Conservation (phyloP, 202 grass and related monocot genomes). For the Panicum virgatum region DNA sequence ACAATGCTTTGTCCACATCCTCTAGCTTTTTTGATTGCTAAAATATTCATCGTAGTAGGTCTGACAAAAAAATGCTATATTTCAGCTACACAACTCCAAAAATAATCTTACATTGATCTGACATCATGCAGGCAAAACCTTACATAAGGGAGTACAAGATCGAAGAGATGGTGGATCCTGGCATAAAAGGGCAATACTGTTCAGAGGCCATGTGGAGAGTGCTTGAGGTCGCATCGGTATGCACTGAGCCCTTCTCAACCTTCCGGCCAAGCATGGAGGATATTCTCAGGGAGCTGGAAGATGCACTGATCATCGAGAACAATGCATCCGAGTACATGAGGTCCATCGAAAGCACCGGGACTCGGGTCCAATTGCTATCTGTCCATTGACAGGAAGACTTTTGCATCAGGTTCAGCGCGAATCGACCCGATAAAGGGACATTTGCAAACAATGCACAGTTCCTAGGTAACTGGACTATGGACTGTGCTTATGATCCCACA, state of each 20-base stretch:
- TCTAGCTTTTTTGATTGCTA: not conserved
- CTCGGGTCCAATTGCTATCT: slow-evolving; percentile 63
- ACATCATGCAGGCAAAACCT: slow-evolving; percentile 53
- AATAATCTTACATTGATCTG: slow-evolving; percentile 8
- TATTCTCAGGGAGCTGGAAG: slow-evolving; percentile 62
- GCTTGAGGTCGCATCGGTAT: slow-evolving; percentile 56
- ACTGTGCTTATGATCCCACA: slow-evolving; percentile 9
- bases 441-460: slow-evolving; percentile 41
- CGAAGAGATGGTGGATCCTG: slow-evolving; percentile 66
- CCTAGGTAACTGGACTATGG: slow-evolving; percentile 31
- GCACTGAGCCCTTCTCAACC: slow-evolving; percentile 62
- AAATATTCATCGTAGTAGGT: not conserved
- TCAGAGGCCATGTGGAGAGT: slow-evolving; percentile 77
- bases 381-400: slow-evolving; percentile 56
- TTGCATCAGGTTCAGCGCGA: slow-evolving; percentile 37
- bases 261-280: slow-evolving; percentile 72
- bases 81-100: not conserved
- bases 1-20: not conserved
- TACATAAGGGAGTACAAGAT: slow-evolving; percentile 72
- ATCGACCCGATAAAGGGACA: slow-evolving; percentile 37
- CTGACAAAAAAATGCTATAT: not conserved
- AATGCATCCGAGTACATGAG: slow-evolving; percentile 78
- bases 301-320: slow-evolving; percentile 73
- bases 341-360: slow-evolving; percentile 66
- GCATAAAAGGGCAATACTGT: slow-evolving; percentile 65